Evolutionary conservation across 495 filamentous ascomycete species (phyloP).

Genomic region (Lepidopterella palustris): DNA sequence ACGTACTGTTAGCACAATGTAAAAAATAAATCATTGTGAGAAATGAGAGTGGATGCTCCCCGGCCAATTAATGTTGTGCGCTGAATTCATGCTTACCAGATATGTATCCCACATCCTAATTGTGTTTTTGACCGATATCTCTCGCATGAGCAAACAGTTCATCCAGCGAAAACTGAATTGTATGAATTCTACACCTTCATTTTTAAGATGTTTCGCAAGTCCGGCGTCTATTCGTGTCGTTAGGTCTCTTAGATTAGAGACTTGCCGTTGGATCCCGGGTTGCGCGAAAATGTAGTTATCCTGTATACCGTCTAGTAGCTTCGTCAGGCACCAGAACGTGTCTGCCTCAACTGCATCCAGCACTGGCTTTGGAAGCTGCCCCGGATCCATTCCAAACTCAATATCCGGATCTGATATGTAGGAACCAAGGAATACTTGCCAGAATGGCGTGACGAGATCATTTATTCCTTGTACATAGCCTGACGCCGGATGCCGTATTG

Average conservation of each 20-base stretch:
- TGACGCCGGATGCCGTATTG: slow-evolving; percentile 91
- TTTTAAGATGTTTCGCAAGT: slow-evolving; percentile 80
- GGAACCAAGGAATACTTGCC: slow-evolving; percentile 88
- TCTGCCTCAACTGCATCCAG: slow-evolving; percentile 97
- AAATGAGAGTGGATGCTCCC: neutral
- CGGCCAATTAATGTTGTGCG: neutral
- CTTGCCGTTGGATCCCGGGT: slow-evolving; percentile 92
- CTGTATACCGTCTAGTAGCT: slow-evolving; percentile 93
- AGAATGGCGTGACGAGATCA: slow-evolving; percentile 95
- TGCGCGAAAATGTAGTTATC: slow-evolving; percentile 98
- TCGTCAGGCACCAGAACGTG: slow-evolving; percentile 96
- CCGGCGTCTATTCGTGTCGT: slow-evolving; percentile 80
- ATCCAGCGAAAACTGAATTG: slow-evolving; percentile 99
- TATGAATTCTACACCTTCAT: slow-evolving; percentile 92
- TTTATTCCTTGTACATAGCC: slow-evolving; percentile 99
- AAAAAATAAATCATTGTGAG: neutral
- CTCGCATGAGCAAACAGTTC: slow-evolving; percentile 97
- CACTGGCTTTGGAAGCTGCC: slow-evolving; percentile 81
- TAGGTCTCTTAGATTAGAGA: slow-evolving; percentile 77
- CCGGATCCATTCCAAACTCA: slow-evolving; percentile 91
- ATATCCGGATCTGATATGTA: slow-evolving; percentile 94
- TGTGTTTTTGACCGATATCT: slow-evolving; percentile 90
- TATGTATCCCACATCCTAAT: slow-evolving; percentile 99
- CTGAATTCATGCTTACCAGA: slow-evolving; percentile 53
- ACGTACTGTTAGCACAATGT: slow-evolving; percentile 2